phyloP scores from a whole-genome alignment of 2,329 filamentous ascomycete genomes.

The Aspergillus candidus region DNA sequence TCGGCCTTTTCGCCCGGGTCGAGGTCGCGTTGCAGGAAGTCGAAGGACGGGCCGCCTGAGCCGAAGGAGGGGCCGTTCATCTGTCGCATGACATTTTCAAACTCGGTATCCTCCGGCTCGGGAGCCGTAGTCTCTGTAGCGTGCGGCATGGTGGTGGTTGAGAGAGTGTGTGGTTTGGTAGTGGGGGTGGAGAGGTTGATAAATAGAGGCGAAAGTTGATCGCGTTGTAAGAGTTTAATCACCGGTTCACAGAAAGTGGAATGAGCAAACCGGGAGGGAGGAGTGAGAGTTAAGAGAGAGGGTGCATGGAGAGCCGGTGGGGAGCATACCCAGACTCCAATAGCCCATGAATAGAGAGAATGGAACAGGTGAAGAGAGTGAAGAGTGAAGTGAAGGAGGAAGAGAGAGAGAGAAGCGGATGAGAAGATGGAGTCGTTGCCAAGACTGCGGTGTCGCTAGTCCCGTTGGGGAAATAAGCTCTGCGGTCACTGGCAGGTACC shows the following conservation, averaged over 20 bases:
- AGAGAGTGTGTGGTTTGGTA: not conserved
- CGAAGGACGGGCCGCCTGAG: conserved; percentile 29
- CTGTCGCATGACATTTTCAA: conserved; percentile 38
- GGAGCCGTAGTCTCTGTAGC: conserved; percentile 25
- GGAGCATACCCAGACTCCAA: conserved; percentile 1
- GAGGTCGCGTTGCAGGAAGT: conserved; percentile 37
- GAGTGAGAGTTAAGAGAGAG: not conserved
- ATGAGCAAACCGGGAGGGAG: not conserved
- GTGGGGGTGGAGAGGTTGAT: not conserved
- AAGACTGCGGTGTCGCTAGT: conserved; percentile 16
- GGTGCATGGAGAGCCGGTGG: not conserved
- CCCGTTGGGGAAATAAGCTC: conserved; percentile 23
- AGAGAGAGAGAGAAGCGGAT: conserved; percentile 4
- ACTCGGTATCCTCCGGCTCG: conserved; percentile 33
- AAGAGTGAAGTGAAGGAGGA: conserved; percentile 4
- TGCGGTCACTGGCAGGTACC: not conserved
- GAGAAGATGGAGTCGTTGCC: conserved; percentile 1
- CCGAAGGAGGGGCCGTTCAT: conserved; percentile 31
- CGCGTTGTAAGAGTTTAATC: too few relatives aligned
- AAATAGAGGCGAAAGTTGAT: not conserved
- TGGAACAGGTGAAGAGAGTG: not conserved
- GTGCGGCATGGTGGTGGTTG: conserved; percentile 33
- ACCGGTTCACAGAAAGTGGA: not conserved
- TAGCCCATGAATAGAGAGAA: not conserved
- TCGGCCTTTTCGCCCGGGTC: conserved; percentile 70